A percentile compares a stretch with the other conserved stretches of the same genome.
These are phyloP conservation scores for Podaxis mareebaensis DNA, from an alignment of 768 basidiomycete species.

Conservation along the genomic window DNA sequence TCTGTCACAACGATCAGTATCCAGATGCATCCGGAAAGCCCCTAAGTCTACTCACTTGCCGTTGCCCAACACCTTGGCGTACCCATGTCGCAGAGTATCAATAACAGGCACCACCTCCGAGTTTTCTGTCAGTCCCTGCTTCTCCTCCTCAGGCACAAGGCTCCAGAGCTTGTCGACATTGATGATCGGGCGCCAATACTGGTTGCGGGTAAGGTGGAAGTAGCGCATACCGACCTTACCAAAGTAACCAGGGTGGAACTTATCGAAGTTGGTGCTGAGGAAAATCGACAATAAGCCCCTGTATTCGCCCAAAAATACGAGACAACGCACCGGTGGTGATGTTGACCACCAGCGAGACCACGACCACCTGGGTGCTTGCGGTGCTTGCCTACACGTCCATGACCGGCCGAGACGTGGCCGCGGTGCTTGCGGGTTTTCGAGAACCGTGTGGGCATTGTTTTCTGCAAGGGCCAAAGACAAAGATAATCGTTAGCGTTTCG, in stretches of 20 bases:
- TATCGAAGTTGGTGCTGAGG: conserved; percentile 90
- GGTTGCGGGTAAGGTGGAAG: conserved; percentile 93
- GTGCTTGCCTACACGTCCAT: conserved; percentile 99
- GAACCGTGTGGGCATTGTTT: conserved; percentile 90
- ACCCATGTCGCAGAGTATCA: conserved; percentile 81
- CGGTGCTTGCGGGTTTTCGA: conserved; percentile 99
- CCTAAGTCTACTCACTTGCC: conserved; percentile 61
- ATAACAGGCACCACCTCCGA: conserved; percentile 94
- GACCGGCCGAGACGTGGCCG: conserved; percentile 98
- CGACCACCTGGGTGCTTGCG: conserved; percentile 99
- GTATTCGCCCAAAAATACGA: not conserved
- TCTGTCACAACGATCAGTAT: conserved; percentile 33
- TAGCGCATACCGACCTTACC: conserved; percentile 99
- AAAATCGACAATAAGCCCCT: conserved; percentile 6
- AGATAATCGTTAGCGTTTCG: conserved; percentile 24
- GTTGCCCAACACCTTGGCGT: conserved; percentile 94
- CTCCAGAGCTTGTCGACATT: conserved; percentile 98
- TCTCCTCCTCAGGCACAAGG: conserved; percentile 84
- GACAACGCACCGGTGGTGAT: conserved; percentile 91
- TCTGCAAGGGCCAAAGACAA: conserved; percentile 28
- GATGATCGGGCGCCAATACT: conserved; percentile 92
- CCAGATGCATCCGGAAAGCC: not conserved
- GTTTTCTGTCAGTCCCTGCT: conserved; percentile 67
- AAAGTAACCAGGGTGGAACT: conserved; percentile 99
- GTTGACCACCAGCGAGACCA: conserved; percentile 99